A percentile compares a stretch with the other conserved stretches of the same genome.
These are phyloP conservation scores for Pseudocercospora ulei DNA, from an alignment of 2,329 filamentous ascomycete genomes.

Conservation along the genomic window DNA sequence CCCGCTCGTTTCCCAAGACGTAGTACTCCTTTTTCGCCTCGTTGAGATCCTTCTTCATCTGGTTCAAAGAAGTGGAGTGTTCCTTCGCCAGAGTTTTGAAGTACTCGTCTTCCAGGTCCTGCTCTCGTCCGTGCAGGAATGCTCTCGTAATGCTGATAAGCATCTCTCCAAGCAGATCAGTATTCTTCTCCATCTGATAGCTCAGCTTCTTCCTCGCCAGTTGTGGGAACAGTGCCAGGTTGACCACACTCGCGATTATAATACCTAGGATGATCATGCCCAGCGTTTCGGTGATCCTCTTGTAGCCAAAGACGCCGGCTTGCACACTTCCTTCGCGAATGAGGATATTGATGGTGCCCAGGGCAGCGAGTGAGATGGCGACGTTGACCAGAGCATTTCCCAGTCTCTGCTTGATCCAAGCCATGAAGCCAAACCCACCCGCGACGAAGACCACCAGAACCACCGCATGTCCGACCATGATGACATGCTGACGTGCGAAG, in stretches of 20 bases:
- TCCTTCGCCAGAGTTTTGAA: conserved; percentile 45
- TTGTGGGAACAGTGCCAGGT: conserved; percentile 65
- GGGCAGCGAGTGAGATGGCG: conserved; percentile 72
- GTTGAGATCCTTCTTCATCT: conserved; percentile 64
- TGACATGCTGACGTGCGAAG: conserved; percentile 58
- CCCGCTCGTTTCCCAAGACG: conserved; percentile 63
- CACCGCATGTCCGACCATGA: conserved; percentile 64
- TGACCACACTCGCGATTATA: conserved; percentile 59
- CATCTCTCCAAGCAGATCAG: conserved; percentile 68
- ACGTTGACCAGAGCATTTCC: conserved; percentile 38
- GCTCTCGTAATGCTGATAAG: conserved; percentile 69
- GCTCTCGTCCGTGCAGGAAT: conserved; percentile 73
- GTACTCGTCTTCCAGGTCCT: conserved; percentile 61
- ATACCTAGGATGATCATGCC: conserved; percentile 79
- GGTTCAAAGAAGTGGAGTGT: conserved; percentile 59
- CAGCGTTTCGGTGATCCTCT: conserved; percentile 70
- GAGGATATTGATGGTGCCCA: conserved; percentile 79
- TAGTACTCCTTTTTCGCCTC: conserved; percentile 90
- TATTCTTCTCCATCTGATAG: conserved; percentile 61
- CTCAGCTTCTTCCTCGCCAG: conserved; percentile 67
- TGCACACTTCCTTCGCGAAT: conserved; percentile 88
- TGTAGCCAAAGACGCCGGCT: conserved; percentile 66
- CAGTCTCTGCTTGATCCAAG: conserved; percentile 35
- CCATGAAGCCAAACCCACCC: conserved; percentile 75
- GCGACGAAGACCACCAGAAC: conserved; percentile 78